Evolutionary conservation across 139 green algal species (phyloP), one percentile per base, ranked within the genome.

Genomic region (Chlamydomonas sp.): DNA sequence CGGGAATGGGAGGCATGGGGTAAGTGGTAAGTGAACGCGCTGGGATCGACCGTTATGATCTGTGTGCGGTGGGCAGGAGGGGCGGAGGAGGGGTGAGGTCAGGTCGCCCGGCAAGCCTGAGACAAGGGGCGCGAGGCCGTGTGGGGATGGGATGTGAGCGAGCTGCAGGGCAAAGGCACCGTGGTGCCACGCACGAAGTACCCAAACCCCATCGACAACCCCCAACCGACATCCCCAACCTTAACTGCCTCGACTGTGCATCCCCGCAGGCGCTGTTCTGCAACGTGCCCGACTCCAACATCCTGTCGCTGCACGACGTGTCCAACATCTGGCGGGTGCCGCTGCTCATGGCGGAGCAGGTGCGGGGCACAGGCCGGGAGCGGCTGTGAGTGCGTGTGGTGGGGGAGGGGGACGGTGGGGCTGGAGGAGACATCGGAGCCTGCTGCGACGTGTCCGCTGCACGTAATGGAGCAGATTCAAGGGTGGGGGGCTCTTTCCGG

Each of bases 321-420:
- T 96, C 90, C 91, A 99, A 99, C 94, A 99, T 99, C 88, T 99
- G 98, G 98, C 96, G 98, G n/a, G 96, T 99, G 62, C 96, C 97
- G 2, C 84, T 98, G 64, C 78, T 99, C 75, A 95, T 99, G 90
- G 88, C 95, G 91, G 89, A 85, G 57, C 90, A 86, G 82, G 82
- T 86, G 69, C 2, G 79, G 49, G 79, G 31, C 31, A 49, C 31
- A 49, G 31, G 31, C 31, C 31, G 31, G 31, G 31, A 49, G 31
- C 31, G 31, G 31, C 31, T 49, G 31, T 49, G 31, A 49, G 31
- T 49, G 31, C 31, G 63, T 1, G 31, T 3, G 79, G 62, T 9
- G 75, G 57, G 8, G n/a, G 58, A n/a, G 73, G 73, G 73, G 5
- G 73, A 61, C 6, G 73, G 6, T 61, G 73, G 73, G 73, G 73